These are phyloP conservation scores for Dendrothele bispora DNA, from an alignment of 768 basidiomycete species.

Conservation along the genomic window DNA sequence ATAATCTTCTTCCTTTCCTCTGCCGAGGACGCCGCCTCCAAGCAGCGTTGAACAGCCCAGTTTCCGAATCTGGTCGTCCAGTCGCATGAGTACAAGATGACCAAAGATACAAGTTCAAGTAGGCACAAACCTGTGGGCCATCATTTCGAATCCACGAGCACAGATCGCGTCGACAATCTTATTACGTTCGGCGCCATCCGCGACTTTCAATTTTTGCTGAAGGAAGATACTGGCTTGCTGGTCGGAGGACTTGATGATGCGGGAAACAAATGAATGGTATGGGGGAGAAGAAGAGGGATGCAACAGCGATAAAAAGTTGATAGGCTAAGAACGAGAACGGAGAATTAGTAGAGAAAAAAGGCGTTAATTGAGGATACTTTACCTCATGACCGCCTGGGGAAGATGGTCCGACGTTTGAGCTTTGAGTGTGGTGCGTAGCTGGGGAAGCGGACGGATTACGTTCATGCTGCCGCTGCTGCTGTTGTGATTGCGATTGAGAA, in stretches of 20 bases:
- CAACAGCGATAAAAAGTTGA: slow-evolving; percentile 84
- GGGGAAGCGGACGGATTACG: slow-evolving; percentile 4
- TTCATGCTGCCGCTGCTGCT: slow-evolving; percentile 2
- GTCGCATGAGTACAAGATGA: too few species aligned
- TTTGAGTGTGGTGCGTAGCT: neutral
- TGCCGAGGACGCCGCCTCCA: slow-evolving; percentile 73
- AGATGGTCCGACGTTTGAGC: too few species aligned
- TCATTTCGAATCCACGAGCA: slow-evolving; percentile 85
- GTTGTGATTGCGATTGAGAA: neutral
- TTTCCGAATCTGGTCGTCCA: slow-evolving; percentile 71
- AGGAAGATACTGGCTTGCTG: slow-evolving; percentile 90
- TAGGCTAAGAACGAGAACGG: slow-evolving; percentile 53
- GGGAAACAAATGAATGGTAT: slow-evolving; percentile 76
- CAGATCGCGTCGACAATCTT: slow-evolving; percentile 90
- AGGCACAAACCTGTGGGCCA: slow-evolving; percentile 66
- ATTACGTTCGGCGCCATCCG: slow-evolving; percentile 70
- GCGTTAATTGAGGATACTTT: slow-evolving; percentile 14
- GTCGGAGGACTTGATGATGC: slow-evolving; percentile 87
- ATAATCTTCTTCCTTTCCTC: slow-evolving; percentile 83
- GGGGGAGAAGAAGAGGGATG: slow-evolving; percentile 86
- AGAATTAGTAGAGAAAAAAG: slow-evolving; percentile 15
- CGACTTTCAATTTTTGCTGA: slow-evolving; percentile 88
- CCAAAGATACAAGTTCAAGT: neutral
- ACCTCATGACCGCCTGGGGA: slow-evolving; percentile 47
- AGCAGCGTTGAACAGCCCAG: slow-evolving; percentile 87